A percentile compares a stretch with the other conserved stretches of the same genome.
These are phyloP conservation scores for Leptographium lundbergii DNA, from an alignment of 2,329 filamentous ascomycete genomes.

Conservation along the genomic window DNA sequence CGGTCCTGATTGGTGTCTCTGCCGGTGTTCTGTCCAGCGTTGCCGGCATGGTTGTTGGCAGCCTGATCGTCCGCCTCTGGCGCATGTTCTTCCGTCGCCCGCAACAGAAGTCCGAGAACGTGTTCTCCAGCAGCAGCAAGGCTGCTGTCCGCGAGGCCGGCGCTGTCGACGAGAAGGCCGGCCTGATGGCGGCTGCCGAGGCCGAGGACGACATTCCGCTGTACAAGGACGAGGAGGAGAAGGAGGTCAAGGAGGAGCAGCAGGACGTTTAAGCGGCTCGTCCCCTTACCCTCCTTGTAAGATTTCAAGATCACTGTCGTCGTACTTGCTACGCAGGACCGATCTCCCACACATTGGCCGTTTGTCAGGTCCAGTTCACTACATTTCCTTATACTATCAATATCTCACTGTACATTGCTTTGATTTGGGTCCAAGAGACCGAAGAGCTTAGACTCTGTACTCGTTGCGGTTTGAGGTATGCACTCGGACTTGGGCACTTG, in stretches of 20 bases:
- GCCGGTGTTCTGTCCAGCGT: conserved; percentile 56
- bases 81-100: conserved; percentile 37
- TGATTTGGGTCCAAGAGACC: not conserved
- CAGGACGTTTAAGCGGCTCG: not conserved
- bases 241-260: conserved; percentile 12
- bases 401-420: not conserved
- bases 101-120: conserved; percentile 13
- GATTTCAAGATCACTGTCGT: not conserved
- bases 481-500: not conserved
- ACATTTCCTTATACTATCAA: not conserved
- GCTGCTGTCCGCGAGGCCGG: conserved; percentile 24
- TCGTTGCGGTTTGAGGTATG: not conserved
- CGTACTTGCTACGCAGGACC: not conserved
- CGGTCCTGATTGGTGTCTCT: conserved; percentile 54
- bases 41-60: conserved; percentile 54
- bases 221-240: conserved; percentile 17
- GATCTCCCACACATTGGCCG: not conserved
- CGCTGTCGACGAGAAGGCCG: conserved; percentile 33
- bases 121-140: conserved; percentile 21
- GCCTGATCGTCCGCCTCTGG: conserved; percentile 46
- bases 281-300: not conserved
- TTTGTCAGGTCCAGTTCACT: not conserved
- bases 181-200: conserved; percentile 29
- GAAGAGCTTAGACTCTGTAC: not conserved
- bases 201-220: conserved; percentile 7